Evolutionary conservation across 208 protist genomes (phyloP).

Genomic region (Trypanosomatidae sp.): DNA sequence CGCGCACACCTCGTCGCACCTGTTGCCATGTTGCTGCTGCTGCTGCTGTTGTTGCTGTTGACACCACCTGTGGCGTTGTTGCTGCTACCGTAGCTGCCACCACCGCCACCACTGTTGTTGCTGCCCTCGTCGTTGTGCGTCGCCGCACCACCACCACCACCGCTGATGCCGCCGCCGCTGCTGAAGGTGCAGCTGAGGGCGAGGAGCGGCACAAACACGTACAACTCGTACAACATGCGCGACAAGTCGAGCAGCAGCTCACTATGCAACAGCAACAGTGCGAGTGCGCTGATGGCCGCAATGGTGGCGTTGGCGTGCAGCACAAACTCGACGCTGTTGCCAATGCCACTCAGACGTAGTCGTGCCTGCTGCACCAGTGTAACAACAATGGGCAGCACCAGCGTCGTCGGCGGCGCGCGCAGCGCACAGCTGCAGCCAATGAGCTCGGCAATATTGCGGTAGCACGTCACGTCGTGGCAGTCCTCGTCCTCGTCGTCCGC

Average conservation of each 20-base stretch:
- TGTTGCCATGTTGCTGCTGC: too few species aligned
- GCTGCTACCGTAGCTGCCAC: too few species aligned
- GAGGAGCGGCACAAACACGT: constrained; percentile 70
- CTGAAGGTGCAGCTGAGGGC: constrained; percentile 62
- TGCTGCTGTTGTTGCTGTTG: too few species aligned
- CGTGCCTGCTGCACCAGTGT: constrained; percentile 76
- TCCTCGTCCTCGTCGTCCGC: neutral
- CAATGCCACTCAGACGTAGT: constrained; percentile 65
- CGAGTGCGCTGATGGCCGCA: constrained; percentile 41
- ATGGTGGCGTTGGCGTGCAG: constrained; percentile 75
- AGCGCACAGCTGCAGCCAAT: constrained; percentile 73
- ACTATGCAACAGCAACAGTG: constrained; percentile 31
- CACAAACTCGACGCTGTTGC: constrained; percentile 72
- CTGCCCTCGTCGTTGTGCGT: too few species aligned
- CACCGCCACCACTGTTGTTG: too few species aligned
- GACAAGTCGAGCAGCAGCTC: constrained; percentile 58
- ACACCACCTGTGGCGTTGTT: too few species aligned
- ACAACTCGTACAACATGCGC: constrained; percentile 65
- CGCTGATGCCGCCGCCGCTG: too few species aligned
- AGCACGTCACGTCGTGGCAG: constrained; percentile 15
- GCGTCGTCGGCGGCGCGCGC: constrained; percentile 49
- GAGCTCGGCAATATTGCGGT: constrained; percentile 77
- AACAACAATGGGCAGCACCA: constrained; percentile 68
- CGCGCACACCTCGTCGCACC: too few species aligned
- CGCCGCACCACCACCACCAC: too few species aligned